Base-by-base conservation (phyloP, 1,139 yeast species). In the Kodamaea plutei region DNA sequence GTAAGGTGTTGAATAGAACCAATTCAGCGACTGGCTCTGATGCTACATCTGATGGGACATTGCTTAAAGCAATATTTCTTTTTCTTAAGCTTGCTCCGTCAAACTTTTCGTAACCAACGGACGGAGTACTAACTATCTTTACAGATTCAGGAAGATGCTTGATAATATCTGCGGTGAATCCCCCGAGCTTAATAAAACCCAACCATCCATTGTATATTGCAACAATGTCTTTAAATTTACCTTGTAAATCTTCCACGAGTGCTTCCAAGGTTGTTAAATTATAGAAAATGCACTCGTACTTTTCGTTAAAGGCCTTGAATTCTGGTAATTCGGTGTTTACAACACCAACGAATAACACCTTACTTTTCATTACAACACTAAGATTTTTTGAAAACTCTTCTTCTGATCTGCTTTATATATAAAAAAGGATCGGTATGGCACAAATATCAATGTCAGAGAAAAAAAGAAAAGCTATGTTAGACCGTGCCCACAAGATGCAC, bases 21-120 rank as follows among this genome's bases (percentile, higher is more conserved):
- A 78, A 56, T 44, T 85, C 95, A 1, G 93, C 87, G n/a, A 85
- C 95, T 8, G 85, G 84, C 29, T 65, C 73, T 4, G 81, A 73
- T 0, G 84, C 70, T 15, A 61, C 76, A 26, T 66, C 58, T 4
- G 82, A 70, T 0, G 88, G 87, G 12, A 77, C 79, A 52, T 84
- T 80, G 40, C 84, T 76, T 35, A 84, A 61, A 4, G 58, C 47
- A 22, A 84, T 72, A n/a, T 69, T 70, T 30, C 61, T 62, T 15
- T 58, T 55, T 10, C 48, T 44, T 59, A 64, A 44, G 8, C 50
- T 59, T 1, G 41, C 39, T 4, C 68, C 68, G 50, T 82, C 84
- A 39, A 72, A 73, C 16, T 65, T 68, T 42, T 83, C 87, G 43
- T 64, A 69, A 0, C 95, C 95, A 3, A 84, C 89, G 33, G 87